These are phyloP conservation scores for Albizia julibrissin DNA, from an alignment of 306 rosid genomes.

Conservation along the genomic window DNA sequence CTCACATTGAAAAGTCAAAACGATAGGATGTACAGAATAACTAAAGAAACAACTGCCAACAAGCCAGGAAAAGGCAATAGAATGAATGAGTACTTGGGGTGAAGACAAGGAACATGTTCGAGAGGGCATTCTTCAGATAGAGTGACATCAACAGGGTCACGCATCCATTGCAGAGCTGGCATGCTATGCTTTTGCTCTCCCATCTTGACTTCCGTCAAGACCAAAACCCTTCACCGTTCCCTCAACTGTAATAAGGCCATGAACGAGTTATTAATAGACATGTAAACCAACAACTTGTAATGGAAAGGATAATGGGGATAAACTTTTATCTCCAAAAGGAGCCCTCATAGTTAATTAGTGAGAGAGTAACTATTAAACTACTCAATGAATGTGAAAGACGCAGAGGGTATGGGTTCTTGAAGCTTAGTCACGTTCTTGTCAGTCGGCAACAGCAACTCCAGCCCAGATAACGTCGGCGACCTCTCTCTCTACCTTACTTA, in stretches of 20 bases:
- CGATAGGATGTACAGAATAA: background rate
- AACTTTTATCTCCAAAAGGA: background rate
- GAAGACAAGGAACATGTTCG: constrained; percentile 56
- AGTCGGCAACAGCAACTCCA: too few relatives aligned
- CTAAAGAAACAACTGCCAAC: background rate
- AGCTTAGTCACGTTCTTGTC: too few relatives aligned
- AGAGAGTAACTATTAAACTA: background rate
- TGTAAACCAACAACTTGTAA: background rate
- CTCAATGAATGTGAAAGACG: too few relatives aligned
- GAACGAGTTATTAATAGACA: background rate
- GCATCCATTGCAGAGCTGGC: constrained; percentile 93
- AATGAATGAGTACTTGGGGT: constrained; percentile 41
- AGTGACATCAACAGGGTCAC: constrained; percentile 70
- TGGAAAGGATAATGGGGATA: background rate
- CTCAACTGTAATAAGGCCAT: background rate
- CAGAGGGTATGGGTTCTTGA: too few relatives aligned
- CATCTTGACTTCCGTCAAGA: constrained; percentile 31
- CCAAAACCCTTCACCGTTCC: constrained; percentile 24
- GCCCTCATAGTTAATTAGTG: background rate
- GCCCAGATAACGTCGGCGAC: too few relatives aligned
- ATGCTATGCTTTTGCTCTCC: constrained; percentile 49
- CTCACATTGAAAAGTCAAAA: background rate
- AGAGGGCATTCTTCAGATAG: constrained; percentile 53
- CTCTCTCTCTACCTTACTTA: too few relatives aligned
- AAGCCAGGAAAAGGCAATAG: background rate